These are phyloP conservation scores for Lunularia cruciata DNA, from an alignment of 225 moss, liverwort and hornwort genomes.

Conservation along the genomic window DNA sequence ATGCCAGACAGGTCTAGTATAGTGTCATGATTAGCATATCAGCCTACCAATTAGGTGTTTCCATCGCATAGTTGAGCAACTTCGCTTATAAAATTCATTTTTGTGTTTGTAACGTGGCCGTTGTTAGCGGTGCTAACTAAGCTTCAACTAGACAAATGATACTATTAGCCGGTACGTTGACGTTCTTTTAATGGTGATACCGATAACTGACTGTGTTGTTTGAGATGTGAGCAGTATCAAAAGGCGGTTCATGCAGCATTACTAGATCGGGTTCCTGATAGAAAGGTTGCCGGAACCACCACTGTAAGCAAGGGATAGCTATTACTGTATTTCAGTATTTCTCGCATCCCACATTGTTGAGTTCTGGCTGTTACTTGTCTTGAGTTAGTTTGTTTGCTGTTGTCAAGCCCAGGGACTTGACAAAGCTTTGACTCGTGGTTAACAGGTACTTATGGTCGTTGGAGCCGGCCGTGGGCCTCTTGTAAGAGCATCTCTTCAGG, in stretches of 20 bases:
- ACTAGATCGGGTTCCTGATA: constrained; percentile 72
- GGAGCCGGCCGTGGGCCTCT: constrained; percentile 95
- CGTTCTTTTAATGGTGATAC: too few species aligned
- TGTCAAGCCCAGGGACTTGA: not conserved
- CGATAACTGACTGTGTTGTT: too few species aligned
- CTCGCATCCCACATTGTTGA: constrained; percentile 12
- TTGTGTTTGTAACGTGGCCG: too few species aligned
- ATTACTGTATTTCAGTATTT: constrained; percentile 33
- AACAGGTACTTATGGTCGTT: constrained; percentile 93
- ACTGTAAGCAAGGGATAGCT: constrained; percentile 46
- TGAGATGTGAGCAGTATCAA: constrained; percentile 82
- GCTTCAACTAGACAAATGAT: too few species aligned
- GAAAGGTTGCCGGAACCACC: constrained; percentile 40
- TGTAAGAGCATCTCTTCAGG: constrained; percentile 81
- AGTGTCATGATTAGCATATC: too few species aligned
- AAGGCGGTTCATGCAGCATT: constrained; percentile 90
- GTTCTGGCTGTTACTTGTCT: not conserved
- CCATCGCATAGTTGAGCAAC: too few species aligned
- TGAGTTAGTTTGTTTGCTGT: not conserved
- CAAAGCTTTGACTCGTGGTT: too few species aligned
- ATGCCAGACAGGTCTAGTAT: too few species aligned
- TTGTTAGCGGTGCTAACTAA: too few species aligned
- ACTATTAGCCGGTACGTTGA: too few species aligned
- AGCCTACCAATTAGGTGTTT: too few species aligned
- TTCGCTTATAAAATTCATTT: too few species aligned